Base-by-base conservation (phyloP, 1,139 yeast genomes). In the Debaryomyces udenii region DNA sequence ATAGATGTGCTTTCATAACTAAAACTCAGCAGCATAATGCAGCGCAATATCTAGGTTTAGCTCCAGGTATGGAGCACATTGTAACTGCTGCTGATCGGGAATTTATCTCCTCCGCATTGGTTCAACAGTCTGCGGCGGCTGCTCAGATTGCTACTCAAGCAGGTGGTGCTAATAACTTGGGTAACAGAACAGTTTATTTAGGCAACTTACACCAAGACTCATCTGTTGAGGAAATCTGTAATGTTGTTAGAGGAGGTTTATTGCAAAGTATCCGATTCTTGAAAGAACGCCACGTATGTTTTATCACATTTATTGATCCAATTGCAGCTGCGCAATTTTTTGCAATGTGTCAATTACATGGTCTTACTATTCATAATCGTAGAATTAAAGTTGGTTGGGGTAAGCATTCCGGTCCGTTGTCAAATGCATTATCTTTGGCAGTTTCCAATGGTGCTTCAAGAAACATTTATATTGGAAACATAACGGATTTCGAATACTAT, bases 11-110 rank as follows among this genome's bases (percentile, higher is more conserved):
- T 4, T 80, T 80, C 56, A 87, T 91, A 39, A 89, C 97, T 28
- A 89, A 88, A 62, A 87, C 97, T 22, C 97, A 93, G 65, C 96
- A 90, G 64, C 97, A 91, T 59, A 90, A 91, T 62, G 98, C 98
- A 16, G 96, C 97, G 6, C 96, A 91, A 64, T 91, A 89, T 61
- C 70, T 91, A 46, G 97, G 97, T 2, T 76, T 90, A 51, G 90
- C 91, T 31, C 95, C 96, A 16, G 95, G 95, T 20, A 81, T 84
- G 80, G 96, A 87, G 58, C 90, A 86, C 57, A 72, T 87, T 44
- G 83, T 83, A 20, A 84, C 90, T 31, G 86, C 86, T 46, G 89
- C 91, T 16, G 96, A 90, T 61, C 70, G 87, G 39, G 87, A 81
- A 50, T 74, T 80, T 51, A 75, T 53, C 50, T 78, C 83, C 1